These are phyloP conservation scores for Pyronema domesticum DNA, from an alignment of 495 filamentous ascomycete genomes.

Conservation along the genomic window DNA sequence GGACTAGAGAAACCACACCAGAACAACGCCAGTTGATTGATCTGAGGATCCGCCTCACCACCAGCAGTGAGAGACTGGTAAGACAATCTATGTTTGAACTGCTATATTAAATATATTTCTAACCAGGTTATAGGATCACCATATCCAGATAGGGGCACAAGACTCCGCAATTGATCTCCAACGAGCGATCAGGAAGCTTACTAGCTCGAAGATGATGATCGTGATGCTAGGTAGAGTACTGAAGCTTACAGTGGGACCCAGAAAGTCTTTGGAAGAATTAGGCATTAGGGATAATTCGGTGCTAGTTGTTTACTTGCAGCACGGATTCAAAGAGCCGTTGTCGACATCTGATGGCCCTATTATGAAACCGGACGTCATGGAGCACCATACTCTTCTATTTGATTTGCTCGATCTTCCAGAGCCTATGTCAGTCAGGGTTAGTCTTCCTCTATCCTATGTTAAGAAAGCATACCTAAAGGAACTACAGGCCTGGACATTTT, in stretches of 20 bases:
- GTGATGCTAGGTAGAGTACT: slow-evolving; percentile 18
- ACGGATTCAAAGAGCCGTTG: neutral
- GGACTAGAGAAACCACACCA: too few species aligned
- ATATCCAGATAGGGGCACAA: slow-evolving; percentile 21
- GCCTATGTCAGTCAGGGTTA: slow-evolving; percentile 48
- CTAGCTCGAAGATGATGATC: slow-evolving; percentile 1
- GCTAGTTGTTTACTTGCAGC: slow-evolving; percentile 12
- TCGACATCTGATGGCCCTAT: too few species aligned
- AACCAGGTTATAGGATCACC: slow-evolving; percentile 12
- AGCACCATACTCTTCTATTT: slow-evolving; percentile 75
- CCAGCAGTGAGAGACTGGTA: too few species aligned
- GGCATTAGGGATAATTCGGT: slow-evolving; percentile 28
- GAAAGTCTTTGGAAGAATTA: slow-evolving; percentile 20
- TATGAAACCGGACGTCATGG: slow-evolving; percentile 56
- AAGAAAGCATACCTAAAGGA: slow-evolving; percentile 7
- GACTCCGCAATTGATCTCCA: slow-evolving; percentile 22
- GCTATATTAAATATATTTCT: slow-evolving; percentile 1
- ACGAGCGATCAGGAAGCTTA: slow-evolving; percentile 12
- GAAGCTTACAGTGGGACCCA: slow-evolving; percentile 16
- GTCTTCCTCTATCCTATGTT: slow-evolving; percentile 4
- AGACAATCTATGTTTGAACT: neutral
- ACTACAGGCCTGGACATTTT: slow-evolving; percentile 50
- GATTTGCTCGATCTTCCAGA: slow-evolving; percentile 61
- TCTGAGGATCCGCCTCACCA: too few species aligned
- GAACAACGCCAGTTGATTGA: too few species aligned